phyloP scores from a whole-genome alignment of 345 rosid genomes.

The Corchorus olitorius region DNA sequence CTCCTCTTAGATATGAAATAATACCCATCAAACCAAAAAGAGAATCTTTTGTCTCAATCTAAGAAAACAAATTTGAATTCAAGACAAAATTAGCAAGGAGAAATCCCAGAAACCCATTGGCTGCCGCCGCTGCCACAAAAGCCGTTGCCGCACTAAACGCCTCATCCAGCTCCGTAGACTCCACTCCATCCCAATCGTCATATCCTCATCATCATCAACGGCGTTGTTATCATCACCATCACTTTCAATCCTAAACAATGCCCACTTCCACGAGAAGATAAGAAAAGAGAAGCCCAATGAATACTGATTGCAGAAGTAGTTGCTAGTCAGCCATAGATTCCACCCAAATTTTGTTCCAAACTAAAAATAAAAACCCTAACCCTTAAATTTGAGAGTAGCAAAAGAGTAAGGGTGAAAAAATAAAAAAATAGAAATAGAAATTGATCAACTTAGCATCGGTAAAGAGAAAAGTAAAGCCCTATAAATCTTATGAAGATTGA shows the following conservation, averaged over 20 bases:
- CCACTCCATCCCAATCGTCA: constrained; percentile 96
- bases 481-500: background rate
- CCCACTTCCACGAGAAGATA: constrained; percentile 88
- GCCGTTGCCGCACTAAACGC: constrained; percentile 82
- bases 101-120: constrained; percentile 40
- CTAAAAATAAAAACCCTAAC: constrained; percentile 20
- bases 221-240: constrained; percentile 37
- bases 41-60: background rate
- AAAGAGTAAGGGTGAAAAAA: background rate
- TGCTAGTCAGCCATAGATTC: constrained; percentile 76
- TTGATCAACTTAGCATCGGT: background rate
- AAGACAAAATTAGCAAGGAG: too few species aligned
- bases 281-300: constrained; percentile 80
- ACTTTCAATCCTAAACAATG: constrained; percentile 65
- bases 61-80: background rate
- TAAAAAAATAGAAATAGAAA: background rate
- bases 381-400: constrained; percentile 8
- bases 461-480: background rate
- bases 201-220: constrained; percentile 28
- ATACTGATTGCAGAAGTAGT: constrained; percentile 65
- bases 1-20: constrained; percentile 62
- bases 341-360: background rate
- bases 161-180: constrained; percentile 88
- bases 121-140: constrained; percentile 72
- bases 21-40: constrained; percentile 47